Base-by-base conservation (phyloP, 345 rosid genomes). In the Ceriops zippeliana region DNA sequence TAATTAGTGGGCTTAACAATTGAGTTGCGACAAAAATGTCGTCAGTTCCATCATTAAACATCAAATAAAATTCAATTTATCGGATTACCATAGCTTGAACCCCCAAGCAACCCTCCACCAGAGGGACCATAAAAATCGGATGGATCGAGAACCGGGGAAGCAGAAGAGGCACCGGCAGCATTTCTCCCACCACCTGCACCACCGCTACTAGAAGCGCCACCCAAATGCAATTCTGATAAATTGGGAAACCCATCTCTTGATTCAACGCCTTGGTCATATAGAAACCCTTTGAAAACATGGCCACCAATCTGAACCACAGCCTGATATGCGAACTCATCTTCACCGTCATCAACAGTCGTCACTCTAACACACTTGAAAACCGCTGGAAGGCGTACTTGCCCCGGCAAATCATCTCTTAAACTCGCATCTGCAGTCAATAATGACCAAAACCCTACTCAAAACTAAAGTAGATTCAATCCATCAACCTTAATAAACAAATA, bases 301-400 rank as follows among this genome's bases (percentile, higher is more conserved):
- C 99, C 97, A 9, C 92, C 90, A 51, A 95, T 95, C 76, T 87
- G 90, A 21, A 88, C 98, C 66, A 83, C 88, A 3, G 99, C 98
- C 61, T 95, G 97, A 67, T 95, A 95, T 0, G 97, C 98, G 63
- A 83, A 91, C 81, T 95, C 96, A 71, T 90, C 98, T 42, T 87
- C 92, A 0, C 97, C 98, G 4, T 83, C 99, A 46, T 95, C 99
- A 76, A 95, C 80, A 7, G 96, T 91, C 1, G 99, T 91, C 69
- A 95, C 97, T 70, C 89, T 76, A 47, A 95, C 99, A 75, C 99
- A 95, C 82, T 85, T 91, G 85, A 95, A 95, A 49, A 91, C 93
- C 9, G 99, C 98, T 57, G 98, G 84, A 0, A 93, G 93, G 46
- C 85, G 89, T 38, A 95, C 81, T 80, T 87, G 97, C 60, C 84